Evolutionary conservation across 768 basidiomycete species (phyloP), one percentile per base, ranked within the genome.

Genomic region (Russula earlei): DNA sequence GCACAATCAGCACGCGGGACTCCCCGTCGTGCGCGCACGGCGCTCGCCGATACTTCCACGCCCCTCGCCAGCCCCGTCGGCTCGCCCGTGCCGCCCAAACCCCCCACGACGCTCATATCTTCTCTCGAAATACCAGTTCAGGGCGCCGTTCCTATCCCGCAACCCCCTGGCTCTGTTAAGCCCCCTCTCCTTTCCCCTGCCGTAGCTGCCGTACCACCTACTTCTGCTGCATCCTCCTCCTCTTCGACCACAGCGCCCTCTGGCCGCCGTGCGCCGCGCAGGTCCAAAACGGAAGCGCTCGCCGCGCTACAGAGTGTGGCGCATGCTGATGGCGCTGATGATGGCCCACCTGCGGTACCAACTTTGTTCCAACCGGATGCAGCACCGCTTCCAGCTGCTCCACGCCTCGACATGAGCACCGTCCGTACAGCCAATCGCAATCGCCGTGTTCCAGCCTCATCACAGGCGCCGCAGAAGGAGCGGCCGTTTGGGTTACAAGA

Each of bases 201-300:
- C 29, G 22, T 42, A 37, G 12, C 58, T 33, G 34, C 9, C 5
- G 41, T 36, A 25, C 53, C 40, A 29, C 37, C 52, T 17, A 19
- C 42, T 1, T 31, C 61, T 12, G 20, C 53, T 2, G 45, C 43
- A 5, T 40, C 57, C 22, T 29, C 60, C 38, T 59, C 56, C 11
- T 31, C 53, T 8, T 36, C 58, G 17, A 33, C 43, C 17, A 27
- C 52, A n/a, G 19, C 49, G 7, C 31, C 56, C 3, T 11, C 57
- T 38, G 47, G 41, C 22, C 80, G 77, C 70, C 79, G 89, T 56
- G 87, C 89, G 36, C 88, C 89, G 50, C 84, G 90, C 69, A 91
- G 91, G 77, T 91, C 88, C 63, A 92, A 92, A 78, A 89, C 84
- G 38, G 87, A 91, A 64, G 89, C 89, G 54, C 74, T 92, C 31